Conservation (phyloP, 306 rosid species). For the Begonia fuchsioides region DNA sequence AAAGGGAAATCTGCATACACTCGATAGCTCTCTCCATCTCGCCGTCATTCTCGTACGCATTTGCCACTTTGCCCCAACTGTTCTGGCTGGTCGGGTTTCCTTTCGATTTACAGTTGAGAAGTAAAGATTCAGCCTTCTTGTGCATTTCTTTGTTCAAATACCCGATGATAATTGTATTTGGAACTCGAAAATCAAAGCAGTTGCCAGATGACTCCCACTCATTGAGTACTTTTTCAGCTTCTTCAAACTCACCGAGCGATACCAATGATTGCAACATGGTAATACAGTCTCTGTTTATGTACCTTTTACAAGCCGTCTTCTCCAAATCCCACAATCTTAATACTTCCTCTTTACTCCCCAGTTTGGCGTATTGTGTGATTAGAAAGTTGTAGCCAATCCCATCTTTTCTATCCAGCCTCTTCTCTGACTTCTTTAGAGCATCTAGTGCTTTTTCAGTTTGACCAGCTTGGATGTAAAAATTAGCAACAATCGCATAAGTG, state of each 20-base stretch:
- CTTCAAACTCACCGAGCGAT: conserved; percentile 50
- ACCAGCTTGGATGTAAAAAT: conserved; percentile 41
- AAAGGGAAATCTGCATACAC: conserved; percentile 43
- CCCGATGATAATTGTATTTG: conserved; percentile 33
- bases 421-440: conserved; percentile 54
- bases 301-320: conserved; percentile 53
- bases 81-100: conserved; percentile 40
- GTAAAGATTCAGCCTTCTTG: conserved; percentile 56
- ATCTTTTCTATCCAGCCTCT: conserved; percentile 46
- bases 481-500: conserved; percentile 59
- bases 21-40: conserved; percentile 39
- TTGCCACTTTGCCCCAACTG: conserved; percentile 51
- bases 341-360: conserved; percentile 51
- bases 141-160: conserved; percentile 31
- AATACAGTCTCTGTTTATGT: conserved; percentile 56
- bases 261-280: conserved; percentile 46
- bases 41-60: conserved; percentile 29
- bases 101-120: conserved; percentile 32
- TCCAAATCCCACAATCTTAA: conserved; percentile 50
- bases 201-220: conserved; percentile 79
- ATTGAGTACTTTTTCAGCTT: conserved; percentile 46
- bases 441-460: conserved; percentile 26
- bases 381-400: conserved; percentile 54
- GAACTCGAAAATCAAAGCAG: conserved; percentile 53
- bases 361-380: conserved; percentile 44